Base-by-base conservation (phyloP, 2,329 filamentous ascomycete genomes). In the Cercospora berteroae region DNA sequence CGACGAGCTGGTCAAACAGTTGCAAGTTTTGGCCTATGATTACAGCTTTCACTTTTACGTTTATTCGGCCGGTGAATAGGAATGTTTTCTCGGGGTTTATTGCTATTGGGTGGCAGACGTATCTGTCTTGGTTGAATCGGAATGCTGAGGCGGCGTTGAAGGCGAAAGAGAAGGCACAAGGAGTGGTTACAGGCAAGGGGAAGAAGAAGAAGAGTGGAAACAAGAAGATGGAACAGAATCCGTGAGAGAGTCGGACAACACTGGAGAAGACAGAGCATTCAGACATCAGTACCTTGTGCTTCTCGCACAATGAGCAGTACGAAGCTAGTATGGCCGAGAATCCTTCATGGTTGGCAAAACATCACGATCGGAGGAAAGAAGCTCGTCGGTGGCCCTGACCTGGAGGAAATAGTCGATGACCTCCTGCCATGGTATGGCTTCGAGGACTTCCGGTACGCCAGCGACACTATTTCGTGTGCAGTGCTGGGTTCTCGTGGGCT, bases 61-160 rank as follows among this genome's bases (percentile, higher is more conserved):
- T 92, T 74, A 82, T 97, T 4, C 87, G 89, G 27, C 83, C 93
- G 58, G 88, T 94, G 75, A 94, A 92, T 79, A 84, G 94, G 60
- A 91, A 88, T 73, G 85, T 96, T 16, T 95, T 97, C 73, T 88
- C 90, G 0, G 92, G 80, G 56, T 70, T 90, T 6, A 86, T 96
- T 71, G 92, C 92, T 1, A 90, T 97, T 61, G 91, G 91, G 0
- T 97, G 94, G 94, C 94, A 97, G 85, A 93, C 92, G 0, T 97
- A 97, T 83, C 76, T 97, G 73, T 92, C 89, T 72, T 91, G 88
- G 79, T 79, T 96, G 75, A 96, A 96, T 74, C 85, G 90, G 74
- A 82, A 83, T 69, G 92, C 91, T 1, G 92, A 93, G 77, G 82
- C 82, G 59, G 81, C 84, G 72, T 85, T 55, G 64, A 60, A 50